Conservation (phyloP, 2,329 filamentous ascomycete species). For the Fusarium sp. region DNA sequence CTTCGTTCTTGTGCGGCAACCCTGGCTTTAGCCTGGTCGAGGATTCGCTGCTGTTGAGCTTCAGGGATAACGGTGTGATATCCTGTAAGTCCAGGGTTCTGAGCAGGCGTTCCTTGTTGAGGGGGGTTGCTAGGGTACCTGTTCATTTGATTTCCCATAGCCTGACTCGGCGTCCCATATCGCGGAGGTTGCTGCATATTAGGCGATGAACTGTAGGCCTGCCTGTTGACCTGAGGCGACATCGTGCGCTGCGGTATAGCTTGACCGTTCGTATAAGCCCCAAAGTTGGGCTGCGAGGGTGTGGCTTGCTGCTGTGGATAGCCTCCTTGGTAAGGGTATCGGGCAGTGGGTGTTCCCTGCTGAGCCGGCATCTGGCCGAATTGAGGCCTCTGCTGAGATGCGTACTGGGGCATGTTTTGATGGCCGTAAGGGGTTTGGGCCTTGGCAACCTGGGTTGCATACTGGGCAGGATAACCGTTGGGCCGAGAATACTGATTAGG, state of each 20-base stretch:
- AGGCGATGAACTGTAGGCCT: conserved; percentile 53
- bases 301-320: conserved; percentile 52
- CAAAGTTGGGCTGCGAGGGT: conserved; percentile 50
- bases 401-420: conserved; percentile 59
- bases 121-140: conserved; percentile 48
- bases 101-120: conserved; percentile 44
- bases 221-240: conserved; percentile 55
- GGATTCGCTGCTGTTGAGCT: conserved; percentile 59
- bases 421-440: conserved; percentile 62
- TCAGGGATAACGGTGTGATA: conserved; percentile 61
- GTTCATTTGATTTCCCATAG: conserved; percentile 45
- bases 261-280: conserved; percentile 55
- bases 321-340: conserved; percentile 53
- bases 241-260: conserved; percentile 54
- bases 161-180: conserved; percentile 46
- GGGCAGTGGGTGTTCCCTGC: conserved; percentile 54
- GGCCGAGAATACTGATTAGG: conserved; percentile 60
- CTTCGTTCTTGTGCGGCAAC: conserved; percentile 57
- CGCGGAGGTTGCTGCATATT: conserved; percentile 49
- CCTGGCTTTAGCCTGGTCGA: conserved; percentile 61
- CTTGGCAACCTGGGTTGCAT: conserved; percentile 61
- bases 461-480: conserved; percentile 58
- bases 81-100: conserved; percentile 54
- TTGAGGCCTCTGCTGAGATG: conserved; percentile 57
- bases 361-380: conserved; percentile 53